These are phyloP conservation scores for Vanrija humicola DNA, from an alignment of 1,284 basidiomycete genomes.

Conservation along the genomic window DNA sequence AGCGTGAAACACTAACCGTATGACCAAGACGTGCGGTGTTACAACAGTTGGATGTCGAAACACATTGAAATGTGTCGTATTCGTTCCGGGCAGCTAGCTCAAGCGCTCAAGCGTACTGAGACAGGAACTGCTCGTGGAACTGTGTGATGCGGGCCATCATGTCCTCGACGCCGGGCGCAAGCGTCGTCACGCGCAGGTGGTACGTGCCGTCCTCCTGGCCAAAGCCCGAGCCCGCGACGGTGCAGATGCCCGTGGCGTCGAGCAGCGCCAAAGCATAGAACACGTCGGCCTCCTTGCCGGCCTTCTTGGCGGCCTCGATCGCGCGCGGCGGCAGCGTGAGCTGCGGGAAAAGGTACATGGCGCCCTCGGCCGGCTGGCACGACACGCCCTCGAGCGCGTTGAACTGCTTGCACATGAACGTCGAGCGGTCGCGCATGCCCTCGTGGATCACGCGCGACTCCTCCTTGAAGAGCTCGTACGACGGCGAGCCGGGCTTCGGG, in stretches of 20 bases:
- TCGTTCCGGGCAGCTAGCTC: background rate
- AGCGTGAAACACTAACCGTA: too few species aligned
- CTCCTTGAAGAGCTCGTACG: conserved; percentile 67
- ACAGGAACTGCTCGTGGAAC: conserved; percentile 70
- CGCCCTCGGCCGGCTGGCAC: conserved; percentile 75
- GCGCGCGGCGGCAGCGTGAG: conserved; percentile 66
- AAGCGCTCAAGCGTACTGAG: conserved; percentile 56
- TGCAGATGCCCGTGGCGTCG: conserved; percentile 79
- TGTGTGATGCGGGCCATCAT: conserved; percentile 72
- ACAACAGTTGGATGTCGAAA: too few species aligned
- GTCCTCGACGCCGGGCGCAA: conserved; percentile 74
- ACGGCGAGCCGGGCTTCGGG: conserved; percentile 65
- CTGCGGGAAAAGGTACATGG: conserved; percentile 74
- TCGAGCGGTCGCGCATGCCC: conserved; percentile 63
- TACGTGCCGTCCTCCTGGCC: conserved; percentile 78
- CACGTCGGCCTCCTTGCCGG: conserved; percentile 71
- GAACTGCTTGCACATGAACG: conserved; percentile 65
- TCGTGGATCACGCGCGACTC: conserved; percentile 72
- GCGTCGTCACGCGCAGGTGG: conserved; percentile 77
- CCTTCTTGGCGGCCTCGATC: conserved; percentile 61
- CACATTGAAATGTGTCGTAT: too few species aligned
- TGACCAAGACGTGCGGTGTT: too few species aligned
- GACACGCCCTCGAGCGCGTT: conserved; percentile 71
- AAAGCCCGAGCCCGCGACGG: conserved; percentile 82
- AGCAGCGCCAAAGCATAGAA: conserved; percentile 75